phyloP scores from a whole-genome alignment of 108 stramenopile genomes.

The Aurantiochytrium sp. region DNA sequence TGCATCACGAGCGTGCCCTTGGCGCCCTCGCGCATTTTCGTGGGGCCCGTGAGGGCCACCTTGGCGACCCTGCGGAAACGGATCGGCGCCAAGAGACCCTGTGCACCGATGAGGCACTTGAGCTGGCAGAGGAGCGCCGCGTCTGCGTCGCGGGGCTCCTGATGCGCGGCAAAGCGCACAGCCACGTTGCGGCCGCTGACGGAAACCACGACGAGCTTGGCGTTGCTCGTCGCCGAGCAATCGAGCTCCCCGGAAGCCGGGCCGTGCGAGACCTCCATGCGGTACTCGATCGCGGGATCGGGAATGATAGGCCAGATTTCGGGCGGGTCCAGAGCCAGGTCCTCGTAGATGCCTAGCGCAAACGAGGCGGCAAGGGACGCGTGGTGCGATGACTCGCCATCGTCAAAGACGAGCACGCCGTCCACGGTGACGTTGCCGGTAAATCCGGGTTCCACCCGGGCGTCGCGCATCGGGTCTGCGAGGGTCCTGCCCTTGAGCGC shows the following conservation, averaged over 20 bases:
- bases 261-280: not conserved
- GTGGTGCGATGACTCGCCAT: not conserved
- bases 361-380: not conserved
- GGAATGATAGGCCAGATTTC: not conserved
- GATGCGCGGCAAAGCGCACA: not conserved
- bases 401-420: not conserved
- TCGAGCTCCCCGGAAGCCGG: not conserved
- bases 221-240: not conserved
- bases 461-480: not conserved
- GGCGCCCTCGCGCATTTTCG: slow-evolving; percentile 9
- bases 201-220: not conserved
- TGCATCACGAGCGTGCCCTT: not conserved
- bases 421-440: not conserved
- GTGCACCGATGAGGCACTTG: not conserved
- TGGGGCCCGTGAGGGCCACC: not conserved
- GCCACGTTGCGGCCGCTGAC: not conserved
- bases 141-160: not conserved
- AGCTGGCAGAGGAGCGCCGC: not conserved
- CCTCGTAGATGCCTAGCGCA: not conserved
- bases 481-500: not conserved
- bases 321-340: not conserved
- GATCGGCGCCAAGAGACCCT: not conserved
- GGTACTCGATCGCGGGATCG: not conserved
- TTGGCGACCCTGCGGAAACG: not conserved
- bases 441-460: not conserved